Evolutionary conservation across 2,329 filamentous ascomycete species (phyloP), one percentile per base, ranked within the genome.

Genomic region (Colletotrichum abscissum): DNA sequence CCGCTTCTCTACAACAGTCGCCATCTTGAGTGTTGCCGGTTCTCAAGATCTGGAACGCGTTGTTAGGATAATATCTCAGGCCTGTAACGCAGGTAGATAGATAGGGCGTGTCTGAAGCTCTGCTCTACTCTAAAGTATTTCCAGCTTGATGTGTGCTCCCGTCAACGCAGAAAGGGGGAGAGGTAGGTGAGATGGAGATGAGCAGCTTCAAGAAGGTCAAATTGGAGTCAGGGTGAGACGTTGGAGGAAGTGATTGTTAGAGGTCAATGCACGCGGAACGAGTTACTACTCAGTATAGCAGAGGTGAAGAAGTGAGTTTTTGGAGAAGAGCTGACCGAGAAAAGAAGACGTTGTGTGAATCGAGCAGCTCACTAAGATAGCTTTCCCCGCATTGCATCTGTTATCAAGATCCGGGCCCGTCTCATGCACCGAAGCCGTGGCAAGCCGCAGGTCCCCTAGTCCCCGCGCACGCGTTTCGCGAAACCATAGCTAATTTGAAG

Each of bases 1-100:
- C 12, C 68, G 69, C 24, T 66, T 72, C 63, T 75, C 74, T 11
- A 75, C 69, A 14, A 75, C 63, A 0, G 74, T 69, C 19, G 69
- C 58, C 74, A 75, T 75, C 2, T 5, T 63, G 62, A 24, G 5
- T 6, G 19, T 3, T 11, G 19, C 19, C 6, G 12, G 16, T 12
- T 4, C 8, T 2, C 8, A n/a, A 24, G 6, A 5, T 19, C 11
- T 5, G 14, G 19, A 30, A 49, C 11, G 11, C 3, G 28, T 4
- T 3, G 28, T 6, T 8, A 16, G 7, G 24, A 3, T 33, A 8
- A 14, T 11, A 22, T 4, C 1, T 4, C 5, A 3, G 7, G 16
- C 19, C 8, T 49, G 6, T 5, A n/a, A 2, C 8, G 7, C 2
- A 9, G 7, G 3, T 49, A n/a, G 19, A 49, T 19, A n/a, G 19